Evolutionary conservation across 2,329 filamentous ascomycete genomes (phyloP).

Genomic region (Calycina marina): DNA sequence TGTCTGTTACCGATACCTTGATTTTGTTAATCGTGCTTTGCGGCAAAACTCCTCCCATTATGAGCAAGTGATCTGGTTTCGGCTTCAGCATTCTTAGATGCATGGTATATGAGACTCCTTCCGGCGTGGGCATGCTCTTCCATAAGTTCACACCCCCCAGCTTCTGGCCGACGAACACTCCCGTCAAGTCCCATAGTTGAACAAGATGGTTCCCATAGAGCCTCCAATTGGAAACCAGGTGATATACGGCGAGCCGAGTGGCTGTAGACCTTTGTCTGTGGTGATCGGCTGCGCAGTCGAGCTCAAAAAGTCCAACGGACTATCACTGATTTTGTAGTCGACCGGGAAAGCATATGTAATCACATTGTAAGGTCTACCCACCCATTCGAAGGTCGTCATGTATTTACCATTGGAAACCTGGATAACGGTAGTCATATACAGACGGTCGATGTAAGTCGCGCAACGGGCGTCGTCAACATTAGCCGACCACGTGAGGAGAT

Average conservation of each 20-base stretch:
- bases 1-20: conserved; percentile 20
- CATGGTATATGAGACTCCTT: conserved; percentile 16
- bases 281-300: conserved; percentile 13
- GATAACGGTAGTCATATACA: conserved; percentile 52
- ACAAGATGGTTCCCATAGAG: conserved; percentile 19
- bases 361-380: conserved; percentile 13
- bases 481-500: conserved; percentile 44
- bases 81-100: conserved; percentile 18
- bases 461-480: conserved; percentile 49
- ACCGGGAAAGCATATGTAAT: conserved; percentile 18
- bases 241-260: conserved; percentile 18
- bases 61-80: conserved; percentile 18
- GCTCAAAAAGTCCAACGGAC: conserved; percentile 18
- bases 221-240: conserved; percentile 20
- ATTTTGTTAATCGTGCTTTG: conserved; percentile 19
- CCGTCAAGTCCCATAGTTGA: conserved; percentile 13
- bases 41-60: conserved; percentile 19
- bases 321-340: conserved; percentile 21
- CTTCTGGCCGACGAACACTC: conserved; percentile 20
- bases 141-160: conserved; percentile 17
- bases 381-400: conserved; percentile 46
- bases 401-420: conserved; percentile 38
- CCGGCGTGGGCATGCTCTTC: conserved; percentile 17
- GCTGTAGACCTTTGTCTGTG: conserved; percentile 15
- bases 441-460: conserved; percentile 44